Conservation (phyloP, 2,329 filamentous ascomycete species). For the Ascochyta rabiei region DNA sequence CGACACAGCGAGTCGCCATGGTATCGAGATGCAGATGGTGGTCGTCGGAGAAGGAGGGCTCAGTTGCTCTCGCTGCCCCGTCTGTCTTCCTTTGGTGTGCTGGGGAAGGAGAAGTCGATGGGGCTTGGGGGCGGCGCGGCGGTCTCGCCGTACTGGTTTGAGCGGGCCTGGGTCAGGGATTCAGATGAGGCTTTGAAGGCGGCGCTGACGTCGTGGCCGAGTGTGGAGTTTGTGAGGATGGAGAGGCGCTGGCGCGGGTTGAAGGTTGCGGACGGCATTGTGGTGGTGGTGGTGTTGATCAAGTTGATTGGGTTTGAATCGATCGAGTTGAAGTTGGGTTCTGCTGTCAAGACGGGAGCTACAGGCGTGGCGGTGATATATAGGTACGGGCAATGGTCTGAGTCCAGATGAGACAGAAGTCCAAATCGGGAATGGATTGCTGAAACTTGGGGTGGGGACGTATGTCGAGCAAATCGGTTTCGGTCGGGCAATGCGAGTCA, state of each 20-base stretch:
- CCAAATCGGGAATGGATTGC: background rate
- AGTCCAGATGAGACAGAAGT: background rate
- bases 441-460: conserved; percentile 7
- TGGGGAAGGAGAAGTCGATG: conserved; percentile 49
- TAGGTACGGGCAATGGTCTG: background rate
- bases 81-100: conserved; percentile 36
- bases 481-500: conserved; percentile 24
- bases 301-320: background rate
- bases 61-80: conserved; percentile 33
- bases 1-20: no score
- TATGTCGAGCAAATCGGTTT: conserved; percentile 5
- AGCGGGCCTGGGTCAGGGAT: conserved; percentile 29
- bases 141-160: conserved; percentile 43
- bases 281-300: conserved; percentile 9
- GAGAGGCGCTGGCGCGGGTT: conserved; percentile 51
- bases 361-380: background rate
- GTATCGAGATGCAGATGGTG: background rate
- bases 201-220: conserved; percentile 49
- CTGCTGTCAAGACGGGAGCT: background rate
- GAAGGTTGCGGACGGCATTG: conserved; percentile 38
- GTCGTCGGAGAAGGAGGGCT: background rate
- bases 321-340: background rate
- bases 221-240: conserved; percentile 49
- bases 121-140: conserved; percentile 50
- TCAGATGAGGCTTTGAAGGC: conserved; percentile 47